These are phyloP conservation scores for Hibiscus trionum DNA, from an alignment of 345 rosid genomes.

Conservation along the genomic window DNA sequence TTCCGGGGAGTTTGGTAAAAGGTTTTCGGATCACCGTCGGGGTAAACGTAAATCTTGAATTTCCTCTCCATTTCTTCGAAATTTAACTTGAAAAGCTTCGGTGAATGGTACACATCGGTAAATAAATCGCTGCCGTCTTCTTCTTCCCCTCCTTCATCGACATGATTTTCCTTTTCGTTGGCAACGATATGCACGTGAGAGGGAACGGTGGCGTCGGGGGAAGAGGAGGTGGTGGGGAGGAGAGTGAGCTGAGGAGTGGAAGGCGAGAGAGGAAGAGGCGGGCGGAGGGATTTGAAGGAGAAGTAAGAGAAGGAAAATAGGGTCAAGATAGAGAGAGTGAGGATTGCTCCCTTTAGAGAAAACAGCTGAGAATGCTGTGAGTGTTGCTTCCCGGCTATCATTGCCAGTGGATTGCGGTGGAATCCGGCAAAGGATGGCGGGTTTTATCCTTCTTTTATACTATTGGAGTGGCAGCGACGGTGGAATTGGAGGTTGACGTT, in stretches of 20 bases:
- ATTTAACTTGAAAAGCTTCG: conserved; percentile 51
- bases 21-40: conserved; percentile 87
- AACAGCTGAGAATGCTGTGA: conserved; percentile 31
- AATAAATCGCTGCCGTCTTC: conserved; percentile 18
- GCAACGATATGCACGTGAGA: conserved; percentile 12
- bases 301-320: conserved; percentile 52
- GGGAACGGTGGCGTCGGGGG: conserved; percentile 1
- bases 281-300: conserved; percentile 52
- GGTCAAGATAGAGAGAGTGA: conserved; percentile 58
- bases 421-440: neutral
- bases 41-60: conserved; percentile 80
- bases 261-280: conserved; percentile 19
- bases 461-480: too few relatives aligned
- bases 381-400: conserved; percentile 43
- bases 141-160: neutral
- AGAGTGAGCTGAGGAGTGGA: conserved; percentile 20
- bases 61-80: conserved; percentile 75
- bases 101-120: conserved; percentile 58
- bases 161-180: neutral
- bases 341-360: conserved; percentile 60
- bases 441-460: too few relatives aligned
- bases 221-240: neutral
- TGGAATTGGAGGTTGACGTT: too few relatives aligned
- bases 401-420: conserved; percentile 22
- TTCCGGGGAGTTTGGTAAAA: conserved; percentile 91